Evolutionary conservation across 768 basidiomycete genomes (phyloP).

Genomic region (Xerocomellus dryophilus): DNA sequence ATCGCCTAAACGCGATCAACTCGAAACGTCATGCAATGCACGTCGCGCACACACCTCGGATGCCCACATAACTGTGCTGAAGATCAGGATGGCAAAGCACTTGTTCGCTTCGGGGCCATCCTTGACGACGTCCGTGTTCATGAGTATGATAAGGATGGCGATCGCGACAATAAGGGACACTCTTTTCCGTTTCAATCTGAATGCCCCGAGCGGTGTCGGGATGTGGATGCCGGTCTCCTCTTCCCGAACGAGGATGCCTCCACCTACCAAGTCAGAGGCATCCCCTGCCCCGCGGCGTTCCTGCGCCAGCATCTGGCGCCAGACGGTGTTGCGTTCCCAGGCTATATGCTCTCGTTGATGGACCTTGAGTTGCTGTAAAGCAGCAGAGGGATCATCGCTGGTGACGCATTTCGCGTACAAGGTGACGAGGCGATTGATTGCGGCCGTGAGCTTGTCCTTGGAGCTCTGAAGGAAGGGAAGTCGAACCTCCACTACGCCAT

Average conservation of each 20-base stretch:
- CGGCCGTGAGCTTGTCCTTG: constrained; percentile 58
- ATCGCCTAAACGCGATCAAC: constrained; percentile 63
- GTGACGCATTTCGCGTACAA: constrained; percentile 87
- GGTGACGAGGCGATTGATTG: constrained; percentile 56
- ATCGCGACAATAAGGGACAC: constrained; percentile 58
- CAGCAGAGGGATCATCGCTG: constrained; percentile 60
- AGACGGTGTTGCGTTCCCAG: constrained; percentile 96
- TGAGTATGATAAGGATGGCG: constrained; percentile 53
- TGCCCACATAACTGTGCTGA: constrained; percentile 94
- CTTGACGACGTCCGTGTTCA: constrained; percentile 55
- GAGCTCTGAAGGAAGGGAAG: constrained; percentile 65
- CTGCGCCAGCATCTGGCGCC: constrained; percentile 91
- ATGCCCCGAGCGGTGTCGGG: constrained; percentile 60
- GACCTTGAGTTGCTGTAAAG: constrained; percentile 78
- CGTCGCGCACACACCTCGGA: constrained; percentile 64
- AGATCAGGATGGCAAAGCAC: constrained; percentile 84
- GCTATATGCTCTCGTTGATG: constrained; percentile 92
- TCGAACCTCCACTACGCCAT: constrained; percentile 61
- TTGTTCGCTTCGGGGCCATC: constrained; percentile 73
- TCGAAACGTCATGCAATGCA: background rate
- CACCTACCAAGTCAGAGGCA: constrained; percentile 37
- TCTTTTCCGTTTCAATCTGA: constrained; percentile 64
- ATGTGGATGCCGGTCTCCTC: constrained; percentile 41
- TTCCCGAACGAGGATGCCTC: constrained; percentile 46
- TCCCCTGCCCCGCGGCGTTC: constrained; percentile 58